Evolutionary conservation across 1,139 yeast genomes (phyloP), one percentile per base, ranked within the genome.

Genomic region (Arxiozyma heterogenica): DNA sequence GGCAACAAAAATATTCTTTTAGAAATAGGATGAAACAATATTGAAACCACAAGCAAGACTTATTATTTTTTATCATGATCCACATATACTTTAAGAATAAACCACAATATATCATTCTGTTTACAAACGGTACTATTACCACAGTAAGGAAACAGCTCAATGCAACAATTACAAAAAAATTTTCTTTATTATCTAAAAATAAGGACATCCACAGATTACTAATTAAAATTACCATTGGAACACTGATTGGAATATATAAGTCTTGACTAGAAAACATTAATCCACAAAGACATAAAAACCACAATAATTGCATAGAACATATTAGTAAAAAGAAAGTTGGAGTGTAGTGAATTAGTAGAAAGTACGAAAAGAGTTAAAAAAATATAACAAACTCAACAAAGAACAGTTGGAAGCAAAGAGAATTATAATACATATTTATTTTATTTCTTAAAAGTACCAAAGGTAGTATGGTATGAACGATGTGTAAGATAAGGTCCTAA

Each of bases 1-100:
- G 8, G 30, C 30, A 22, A 38, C 7, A 46, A 20, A 5, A 44
- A 15, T 34, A 15, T 12, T 15, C n/a, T 34, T 34, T 34, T 15
- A 34, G 21, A 46, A 18, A 21, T 15, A 41, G 38, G 11, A 8
- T 7, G 39, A 17, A 27, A n/a, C n/a, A 25, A 27, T 11, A 22
- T 21, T 4, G n/a, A 34, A 46, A 34, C 49, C 49, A 34, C 49
- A 46, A 46, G 49, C 49, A 46, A 46, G 49, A 46, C 49, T 34
- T 38, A 34, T 43, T 27, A 43, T 15, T 42, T 41, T 41, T 18
- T 25, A 44, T 25, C 12, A 18, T 27, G 20, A 25, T 6, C 39
- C 39, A 34, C 39, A 34, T 12, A 34, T 34, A 34, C 8, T 34
- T 6, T 34, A 34, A 34, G 39, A 34, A 34, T 15, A 34, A 34